phyloP scores from a whole-genome alignment of 176 grass and related monocot species.

The Zoysia pacifica region DNA sequence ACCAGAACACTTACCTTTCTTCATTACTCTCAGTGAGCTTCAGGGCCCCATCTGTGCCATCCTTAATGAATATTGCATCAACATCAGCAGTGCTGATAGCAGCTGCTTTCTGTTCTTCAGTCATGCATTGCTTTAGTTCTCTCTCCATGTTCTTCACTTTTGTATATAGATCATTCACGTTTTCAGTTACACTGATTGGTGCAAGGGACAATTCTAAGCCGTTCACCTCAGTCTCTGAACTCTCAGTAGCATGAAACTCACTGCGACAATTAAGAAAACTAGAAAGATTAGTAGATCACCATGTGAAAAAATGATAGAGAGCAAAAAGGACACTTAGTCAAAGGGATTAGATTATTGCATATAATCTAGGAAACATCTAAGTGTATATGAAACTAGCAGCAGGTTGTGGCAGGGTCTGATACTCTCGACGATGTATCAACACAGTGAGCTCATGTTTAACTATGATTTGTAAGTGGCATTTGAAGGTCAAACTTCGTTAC shows the following conservation, averaged over 20 bases:
- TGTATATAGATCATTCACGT: neutral
- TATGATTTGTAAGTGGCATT: too few relatives aligned
- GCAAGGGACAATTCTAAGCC: neutral
- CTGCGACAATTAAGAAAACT: neutral
- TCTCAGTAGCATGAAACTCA: constrained; percentile 18
- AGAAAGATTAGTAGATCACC: neutral
- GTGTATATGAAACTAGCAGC: neutral
- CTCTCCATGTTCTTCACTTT: constrained; percentile 1
- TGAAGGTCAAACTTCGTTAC: too few relatives aligned
- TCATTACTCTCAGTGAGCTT: neutral
- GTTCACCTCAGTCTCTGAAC: neutral
- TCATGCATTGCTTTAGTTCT: constrained; percentile 38
- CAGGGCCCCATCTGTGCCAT: neutral
- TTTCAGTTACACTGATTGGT: neutral
- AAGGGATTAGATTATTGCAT: neutral
- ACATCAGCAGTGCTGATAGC: constrained; percentile 36
- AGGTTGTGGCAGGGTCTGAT: too few relatives aligned
- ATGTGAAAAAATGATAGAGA: neutral
- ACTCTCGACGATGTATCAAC: too few relatives aligned
- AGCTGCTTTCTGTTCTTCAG: constrained; percentile 22
- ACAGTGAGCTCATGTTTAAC: too few relatives aligned
- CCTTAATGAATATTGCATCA: constrained; percentile 7
- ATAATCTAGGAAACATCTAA: neutral
- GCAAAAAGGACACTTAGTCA: neutral
- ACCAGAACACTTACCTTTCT: too few relatives aligned